A percentile compares a stretch with the other conserved stretches of the same genome.
phyloP scores from a whole-genome alignment of 306 rosid species.

The Castanopsis chinensis region DNA sequence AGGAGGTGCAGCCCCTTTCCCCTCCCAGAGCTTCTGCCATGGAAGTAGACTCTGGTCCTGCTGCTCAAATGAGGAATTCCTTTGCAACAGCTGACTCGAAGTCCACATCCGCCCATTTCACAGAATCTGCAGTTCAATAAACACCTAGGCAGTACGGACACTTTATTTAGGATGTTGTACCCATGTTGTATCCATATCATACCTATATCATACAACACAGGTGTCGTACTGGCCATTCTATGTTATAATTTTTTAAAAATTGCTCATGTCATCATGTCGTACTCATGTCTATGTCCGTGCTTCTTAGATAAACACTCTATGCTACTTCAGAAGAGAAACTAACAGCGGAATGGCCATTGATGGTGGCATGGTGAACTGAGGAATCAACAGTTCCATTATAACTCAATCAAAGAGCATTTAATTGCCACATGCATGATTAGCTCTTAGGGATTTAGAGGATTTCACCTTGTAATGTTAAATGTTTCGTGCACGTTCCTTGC shows the following conservation, averaged over 20 bases:
- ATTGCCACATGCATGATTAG: background rate
- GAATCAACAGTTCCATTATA: constrained; percentile 18
- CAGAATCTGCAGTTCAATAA: constrained; percentile 51
- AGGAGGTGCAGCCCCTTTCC: constrained; percentile 89
- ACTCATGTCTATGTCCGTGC: too few relatives aligned
- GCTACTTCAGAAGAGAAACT: constrained; percentile 57
- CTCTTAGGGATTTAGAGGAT: background rate
- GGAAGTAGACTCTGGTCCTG: constrained; percentile 62
- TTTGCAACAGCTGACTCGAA: constrained; percentile 48
- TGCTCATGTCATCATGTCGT: too few relatives aligned
- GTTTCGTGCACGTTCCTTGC: background rate
- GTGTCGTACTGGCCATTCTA: too few relatives aligned
- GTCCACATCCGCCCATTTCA: constrained; percentile 35
- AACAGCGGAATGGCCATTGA: constrained; percentile 29
- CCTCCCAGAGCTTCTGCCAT: constrained; percentile 83
- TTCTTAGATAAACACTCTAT: constrained; percentile 20
- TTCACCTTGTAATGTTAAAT: background rate
- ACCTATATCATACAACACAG: too few relatives aligned
- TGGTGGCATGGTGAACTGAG: constrained; percentile 42
- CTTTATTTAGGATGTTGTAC: too few relatives aligned
- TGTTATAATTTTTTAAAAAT: too few relatives aligned
- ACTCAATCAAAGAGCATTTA: background rate
- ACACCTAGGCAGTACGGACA: background rate
- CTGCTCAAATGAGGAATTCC: constrained; percentile 58
- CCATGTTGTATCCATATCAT: accelerated